Percentiles rank a stretch among this genome's conserved stretches.
Evolutionary conservation across 305 asterid species (phyloP).

Genomic region (Rubia occidens): DNA sequence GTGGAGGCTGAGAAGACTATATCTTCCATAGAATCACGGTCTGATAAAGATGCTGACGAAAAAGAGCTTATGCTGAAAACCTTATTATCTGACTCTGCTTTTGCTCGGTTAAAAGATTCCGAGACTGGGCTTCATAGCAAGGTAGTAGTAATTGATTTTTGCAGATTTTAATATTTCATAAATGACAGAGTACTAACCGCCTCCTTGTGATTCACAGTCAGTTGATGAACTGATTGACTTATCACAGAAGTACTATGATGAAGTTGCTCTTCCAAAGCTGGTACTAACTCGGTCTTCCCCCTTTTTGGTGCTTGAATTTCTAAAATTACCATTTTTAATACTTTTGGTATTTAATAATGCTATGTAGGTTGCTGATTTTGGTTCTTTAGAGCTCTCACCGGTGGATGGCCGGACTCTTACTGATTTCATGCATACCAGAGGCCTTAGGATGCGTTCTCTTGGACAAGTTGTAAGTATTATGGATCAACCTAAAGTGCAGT

Average conservation of each 20-base stretch:
- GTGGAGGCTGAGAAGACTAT: slow-evolving; percentile 41
- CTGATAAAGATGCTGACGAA: slow-evolving; percentile 45
- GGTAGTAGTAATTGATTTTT: slow-evolving; percentile 35
- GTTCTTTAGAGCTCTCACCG: slow-evolving; percentile 95
- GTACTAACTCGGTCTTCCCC: slow-evolving; percentile 26
- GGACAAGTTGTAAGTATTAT: slow-evolving; percentile 81
- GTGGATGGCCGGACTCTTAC: slow-evolving; percentile 97
- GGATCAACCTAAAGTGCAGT: slow-evolving; percentile 13
- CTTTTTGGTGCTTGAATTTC: neutral
- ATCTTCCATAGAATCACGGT: slow-evolving; percentile 36
- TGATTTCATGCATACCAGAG: slow-evolving; percentile 99
- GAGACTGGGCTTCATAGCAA: slow-evolving; percentile 85
- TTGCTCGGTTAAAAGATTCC: slow-evolving; percentile 67
- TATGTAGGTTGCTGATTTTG: slow-evolving; percentile 91
- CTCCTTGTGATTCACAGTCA: slow-evolving; percentile 44
- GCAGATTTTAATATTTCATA: slow-evolving; percentile 9
- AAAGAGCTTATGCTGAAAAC: slow-evolving; percentile 51
- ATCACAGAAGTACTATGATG: slow-evolving; percentile 70
- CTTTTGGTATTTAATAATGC: slow-evolving; percentile 24
- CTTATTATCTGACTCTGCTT: slow-evolving; percentile 62
- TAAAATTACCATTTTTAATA: neutral
- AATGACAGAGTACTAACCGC: slow-evolving; percentile 25
- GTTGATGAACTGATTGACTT: slow-evolving; percentile 65
- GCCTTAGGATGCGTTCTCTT: slow-evolving; percentile 96
- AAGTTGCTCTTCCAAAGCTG: slow-evolving; percentile 95